Percentiles rank a stretch among this genome's conserved stretches.
These are phyloP conservation scores for Pichia ethanolica DNA, from an alignment of 805 yeast genomes.

Conservation along the genomic window DNA sequence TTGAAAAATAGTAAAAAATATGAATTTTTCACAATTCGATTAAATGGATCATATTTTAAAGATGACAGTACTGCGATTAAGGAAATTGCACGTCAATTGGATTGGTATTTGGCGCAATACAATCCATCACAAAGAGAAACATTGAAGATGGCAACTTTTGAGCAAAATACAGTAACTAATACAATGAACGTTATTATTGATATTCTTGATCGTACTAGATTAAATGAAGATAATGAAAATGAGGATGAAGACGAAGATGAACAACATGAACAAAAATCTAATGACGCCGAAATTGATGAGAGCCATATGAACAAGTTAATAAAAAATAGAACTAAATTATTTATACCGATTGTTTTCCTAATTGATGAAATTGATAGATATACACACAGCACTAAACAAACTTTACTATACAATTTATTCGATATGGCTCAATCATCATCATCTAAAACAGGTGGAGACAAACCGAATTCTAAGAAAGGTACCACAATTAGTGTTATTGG, in stretches of 20 bases:
- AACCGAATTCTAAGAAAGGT: slow-evolving; percentile 26
- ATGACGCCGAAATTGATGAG: too few species aligned
- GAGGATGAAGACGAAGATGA: slow-evolving; percentile 13
- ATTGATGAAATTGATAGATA: slow-evolving; percentile 83
- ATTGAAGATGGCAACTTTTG: slow-evolving; percentile 25
- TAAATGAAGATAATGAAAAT: slow-evolving; percentile 14
- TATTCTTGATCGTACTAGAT: slow-evolving; percentile 37
- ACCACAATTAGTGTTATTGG: slow-evolving; percentile 81
- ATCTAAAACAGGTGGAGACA: slow-evolving; percentile 19
- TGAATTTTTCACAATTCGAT: slow-evolving; percentile 52
- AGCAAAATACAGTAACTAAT: slow-evolving; percentile 47
- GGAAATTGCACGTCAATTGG: slow-evolving; percentile 81
- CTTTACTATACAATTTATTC: slow-evolving; percentile 77
- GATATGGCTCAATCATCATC: slow-evolving; percentile 64
- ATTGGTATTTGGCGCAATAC: slow-evolving; percentile 27
- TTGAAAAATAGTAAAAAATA: slow-evolving; percentile 36
- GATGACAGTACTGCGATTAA: slow-evolving; percentile 77
- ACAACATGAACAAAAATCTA: too few species aligned
- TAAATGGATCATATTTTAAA: slow-evolving; percentile 65
- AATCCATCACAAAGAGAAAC: slow-evolving; percentile 12
- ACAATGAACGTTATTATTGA: slow-evolving; percentile 54
- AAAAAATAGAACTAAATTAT: slow-evolving; percentile 14
- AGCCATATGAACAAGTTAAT: too few species aligned
- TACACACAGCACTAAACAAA: slow-evolving; percentile 67
- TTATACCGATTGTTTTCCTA: slow-evolving; percentile 59